These are phyloP conservation scores for Claviceps arundinis DNA, from an alignment of 2,329 filamentous ascomycete genomes.

Conservation along the genomic window DNA sequence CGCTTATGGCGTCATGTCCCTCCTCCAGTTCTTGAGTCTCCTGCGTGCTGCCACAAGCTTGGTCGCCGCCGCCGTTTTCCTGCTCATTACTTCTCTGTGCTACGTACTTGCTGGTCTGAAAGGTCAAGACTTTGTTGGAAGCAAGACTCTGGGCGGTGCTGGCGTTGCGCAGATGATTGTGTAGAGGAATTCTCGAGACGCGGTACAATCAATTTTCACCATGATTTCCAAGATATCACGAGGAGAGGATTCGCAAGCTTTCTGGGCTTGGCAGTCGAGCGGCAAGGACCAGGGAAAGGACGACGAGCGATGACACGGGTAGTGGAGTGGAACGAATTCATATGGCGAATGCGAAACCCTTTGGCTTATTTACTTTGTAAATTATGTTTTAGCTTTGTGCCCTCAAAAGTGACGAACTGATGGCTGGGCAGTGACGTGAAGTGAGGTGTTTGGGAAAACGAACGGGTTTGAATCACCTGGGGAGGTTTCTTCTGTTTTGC, in stretches of 20 bases:
- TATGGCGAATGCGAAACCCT: neutral
- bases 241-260: neutral
- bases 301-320: neutral
- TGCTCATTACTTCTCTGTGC: slow-evolving; percentile 64
- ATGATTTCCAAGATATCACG: neutral
- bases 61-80: slow-evolving; percentile 73
- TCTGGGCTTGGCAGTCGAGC: neutral
- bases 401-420: neutral
- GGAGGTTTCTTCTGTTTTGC: neutral
- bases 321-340: neutral
- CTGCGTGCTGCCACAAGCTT: slow-evolving; percentile 52
- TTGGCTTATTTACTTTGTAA: neutral
- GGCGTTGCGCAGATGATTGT: slow-evolving; percentile 98
- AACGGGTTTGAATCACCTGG: slow-evolving; percentile 14
- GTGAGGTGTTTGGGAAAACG: slow-evolving; percentile 18
- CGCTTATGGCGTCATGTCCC: slow-evolving; percentile 70
- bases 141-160: slow-evolving; percentile 89
- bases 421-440: slow-evolving; percentile 13
- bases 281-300: neutral
- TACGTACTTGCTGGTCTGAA: slow-evolving; percentile 70
- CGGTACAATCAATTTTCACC: neutral
- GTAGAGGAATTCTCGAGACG: slow-evolving; percentile 27
- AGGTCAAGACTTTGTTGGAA: slow-evolving; percentile 76
- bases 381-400: neutral
- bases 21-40: slow-evolving; percentile 75